These are phyloP conservation scores for Volvox africanus DNA, from an alignment of 139 green algal species.

Conservation along the genomic window DNA sequence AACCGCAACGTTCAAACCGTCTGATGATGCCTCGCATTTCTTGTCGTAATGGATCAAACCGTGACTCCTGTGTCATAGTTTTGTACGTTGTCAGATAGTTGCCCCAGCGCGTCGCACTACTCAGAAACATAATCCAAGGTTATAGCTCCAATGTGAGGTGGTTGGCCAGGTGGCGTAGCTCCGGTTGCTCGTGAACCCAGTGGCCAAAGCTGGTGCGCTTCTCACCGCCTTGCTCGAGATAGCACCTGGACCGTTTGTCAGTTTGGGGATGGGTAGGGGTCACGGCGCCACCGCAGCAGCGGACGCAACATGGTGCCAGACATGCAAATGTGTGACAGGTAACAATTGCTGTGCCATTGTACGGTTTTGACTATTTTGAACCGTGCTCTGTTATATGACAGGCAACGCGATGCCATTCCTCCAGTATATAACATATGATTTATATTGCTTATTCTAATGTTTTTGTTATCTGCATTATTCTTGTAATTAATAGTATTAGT, in stretches of 20 bases:
- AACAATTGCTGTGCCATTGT: neutral
- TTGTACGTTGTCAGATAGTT: neutral
- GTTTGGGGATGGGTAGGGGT: neutral
- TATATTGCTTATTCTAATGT: neutral
- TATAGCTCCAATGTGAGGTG: slow-evolving; percentile 64
- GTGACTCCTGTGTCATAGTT: too few species aligned
- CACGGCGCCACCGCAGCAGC: too few species aligned
- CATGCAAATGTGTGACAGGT: neutral
- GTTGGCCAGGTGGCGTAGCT: slow-evolving; percentile 70
- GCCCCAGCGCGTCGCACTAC: neutral
- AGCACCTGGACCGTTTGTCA: slow-evolving; percentile 60
- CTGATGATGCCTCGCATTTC: too few species aligned
- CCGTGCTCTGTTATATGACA: neutral
- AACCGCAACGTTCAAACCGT: too few species aligned
- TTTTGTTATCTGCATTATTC: too few species aligned
- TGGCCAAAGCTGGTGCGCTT: slow-evolving; percentile 43
- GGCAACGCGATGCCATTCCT: neutral
- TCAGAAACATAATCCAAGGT: neutral
- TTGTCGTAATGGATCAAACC: too few species aligned
- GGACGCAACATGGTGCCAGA: neutral
- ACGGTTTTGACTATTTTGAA: neutral
- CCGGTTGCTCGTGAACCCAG: slow-evolving; percentile 63
- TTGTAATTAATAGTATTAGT: too few species aligned
- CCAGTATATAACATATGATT: neutral
- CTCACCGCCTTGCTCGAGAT: slow-evolving; percentile 50